Evolutionary conservation across 768 basidiomycete species (phyloP).

Genomic region (Gyrodon lividus): DNA sequence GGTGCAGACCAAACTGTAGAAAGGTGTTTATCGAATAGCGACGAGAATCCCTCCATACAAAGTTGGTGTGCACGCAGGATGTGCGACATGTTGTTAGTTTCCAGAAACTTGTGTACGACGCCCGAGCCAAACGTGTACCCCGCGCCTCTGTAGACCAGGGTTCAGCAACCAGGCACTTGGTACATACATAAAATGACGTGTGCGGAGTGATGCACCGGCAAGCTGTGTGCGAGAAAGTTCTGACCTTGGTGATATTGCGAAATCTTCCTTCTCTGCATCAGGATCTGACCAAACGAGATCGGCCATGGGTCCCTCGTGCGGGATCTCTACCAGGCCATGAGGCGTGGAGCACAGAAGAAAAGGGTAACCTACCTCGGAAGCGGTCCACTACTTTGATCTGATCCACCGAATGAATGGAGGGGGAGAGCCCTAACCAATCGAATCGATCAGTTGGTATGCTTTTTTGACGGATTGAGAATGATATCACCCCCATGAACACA

Average conservation of each 20-base stretch:
- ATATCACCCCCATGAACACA: conserved; percentile 93
- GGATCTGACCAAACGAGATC: conserved; percentile 99
- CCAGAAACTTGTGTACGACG: conserved; percentile 96
- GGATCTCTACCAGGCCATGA: conserved; percentile 70
- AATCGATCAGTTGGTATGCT: conserved; percentile 3
- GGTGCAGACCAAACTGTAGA: conserved; percentile 99
- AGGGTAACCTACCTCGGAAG: conserved; percentile 71
- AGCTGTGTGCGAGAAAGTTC: conserved; percentile 25
- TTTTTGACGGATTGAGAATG: conserved; percentile 2
- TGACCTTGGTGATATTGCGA: conserved; percentile 96
- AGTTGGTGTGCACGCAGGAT: conserved; percentile 98
- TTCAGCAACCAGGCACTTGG: conserved; percentile 2
- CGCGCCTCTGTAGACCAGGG: conserved; percentile 68
- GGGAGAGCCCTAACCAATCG: conserved; percentile 74
- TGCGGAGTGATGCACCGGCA: conserved; percentile 7
- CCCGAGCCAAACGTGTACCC: conserved; percentile 99
- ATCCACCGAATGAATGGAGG: conserved; percentile 98
- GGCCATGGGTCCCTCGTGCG: conserved; percentile 99
- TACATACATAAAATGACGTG: conserved; percentile 10
- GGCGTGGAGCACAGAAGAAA: conserved; percentile 19
- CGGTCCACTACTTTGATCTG: conserved; percentile 99
- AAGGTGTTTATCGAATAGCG: conserved; percentile 92
- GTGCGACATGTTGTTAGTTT: conserved; percentile 94
- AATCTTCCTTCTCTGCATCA: conserved; percentile 98
- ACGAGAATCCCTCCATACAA: conserved; percentile 99